These are phyloP conservation scores for Fraxinus quadrangulata DNA, from an alignment of 257 asterid species.

Conservation along the genomic window DNA sequence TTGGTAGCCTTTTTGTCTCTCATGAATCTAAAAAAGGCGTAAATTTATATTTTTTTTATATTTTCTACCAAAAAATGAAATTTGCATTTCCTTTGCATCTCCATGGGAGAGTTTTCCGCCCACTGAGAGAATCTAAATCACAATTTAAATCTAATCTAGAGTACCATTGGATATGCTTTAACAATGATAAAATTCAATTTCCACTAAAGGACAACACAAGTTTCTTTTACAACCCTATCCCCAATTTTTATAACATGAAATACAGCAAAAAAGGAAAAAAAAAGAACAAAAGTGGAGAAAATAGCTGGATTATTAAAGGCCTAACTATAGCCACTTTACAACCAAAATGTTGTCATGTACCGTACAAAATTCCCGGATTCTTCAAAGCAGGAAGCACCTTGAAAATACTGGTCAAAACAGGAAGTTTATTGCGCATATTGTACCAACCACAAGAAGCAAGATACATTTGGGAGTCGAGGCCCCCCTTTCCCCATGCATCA, in stretches of 20 bases:
- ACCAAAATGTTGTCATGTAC: background rate
- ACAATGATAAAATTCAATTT: background rate
- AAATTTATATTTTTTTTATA: too few species aligned
- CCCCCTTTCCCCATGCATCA: background rate
- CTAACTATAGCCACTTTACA: conserved; percentile 4
- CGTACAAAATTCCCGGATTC: background rate
- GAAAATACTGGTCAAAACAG: background rate
- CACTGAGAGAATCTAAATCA: too few species aligned
- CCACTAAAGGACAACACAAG: background rate
- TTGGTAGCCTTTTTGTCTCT: too few species aligned
- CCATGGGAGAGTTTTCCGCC: too few species aligned
- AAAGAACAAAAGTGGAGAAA: background rate
- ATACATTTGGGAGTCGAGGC: background rate
- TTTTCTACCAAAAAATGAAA: too few species aligned
- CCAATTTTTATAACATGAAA: background rate
- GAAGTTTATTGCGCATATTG: background rate
- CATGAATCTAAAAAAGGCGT: too few species aligned
- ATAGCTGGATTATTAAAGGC: background rate
- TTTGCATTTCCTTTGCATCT: too few species aligned
- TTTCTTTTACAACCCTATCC: conserved; percentile 3
- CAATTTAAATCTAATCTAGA: too few species aligned
- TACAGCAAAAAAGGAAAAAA: background rate
- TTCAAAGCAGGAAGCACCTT: conserved; percentile 2
- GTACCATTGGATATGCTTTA: too few species aligned
- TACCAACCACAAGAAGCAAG: background rate